Percentiles rank a stretch among this genome's conserved stretches.
These are phyloP conservation scores for Betula pendula DNA, from an alignment of 306 rosid species.

Conservation along the genomic window DNA sequence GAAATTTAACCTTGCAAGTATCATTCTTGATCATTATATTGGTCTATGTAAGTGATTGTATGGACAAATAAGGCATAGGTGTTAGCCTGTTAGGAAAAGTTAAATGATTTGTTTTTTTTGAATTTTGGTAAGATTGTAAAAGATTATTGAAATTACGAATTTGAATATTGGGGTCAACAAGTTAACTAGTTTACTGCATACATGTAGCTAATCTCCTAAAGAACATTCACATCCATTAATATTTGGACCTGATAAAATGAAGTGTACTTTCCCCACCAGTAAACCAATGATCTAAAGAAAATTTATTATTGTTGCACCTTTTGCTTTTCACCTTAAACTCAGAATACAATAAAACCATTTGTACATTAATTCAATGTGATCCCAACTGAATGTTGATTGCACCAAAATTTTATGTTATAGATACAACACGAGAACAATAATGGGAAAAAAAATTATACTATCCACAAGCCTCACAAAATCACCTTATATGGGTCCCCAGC, in stretches of 20 bases:
- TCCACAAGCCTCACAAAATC: too few relatives aligned
- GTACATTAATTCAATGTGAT: too few relatives aligned
- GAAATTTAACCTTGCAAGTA: not conserved
- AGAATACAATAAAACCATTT: too few relatives aligned
- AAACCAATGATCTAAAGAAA: not conserved
- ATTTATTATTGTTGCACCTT: too few relatives aligned
- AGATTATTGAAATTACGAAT: not conserved
- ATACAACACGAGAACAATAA: too few relatives aligned
- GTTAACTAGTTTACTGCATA: not conserved
- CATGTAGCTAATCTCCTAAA: not conserved
- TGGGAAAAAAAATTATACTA: too few relatives aligned
- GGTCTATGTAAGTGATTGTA: not conserved
- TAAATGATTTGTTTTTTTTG: too few relatives aligned
- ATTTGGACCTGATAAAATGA: not conserved
- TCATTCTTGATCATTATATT: not conserved
- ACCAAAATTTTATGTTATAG: too few relatives aligned
- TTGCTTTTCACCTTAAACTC: too few relatives aligned
- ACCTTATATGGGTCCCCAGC: not conserved
- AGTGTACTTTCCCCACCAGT: not conserved
- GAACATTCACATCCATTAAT: not conserved
- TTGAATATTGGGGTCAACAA: not conserved
- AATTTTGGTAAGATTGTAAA: not conserved
- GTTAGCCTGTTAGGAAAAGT: not conserved
- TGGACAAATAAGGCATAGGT: not conserved
- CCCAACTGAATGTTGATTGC: too few relatives aligned